Base-by-base conservation (phyloP, 2,329 filamentous ascomycete genomes). In the Pestalotiopsis sp. region DNA sequence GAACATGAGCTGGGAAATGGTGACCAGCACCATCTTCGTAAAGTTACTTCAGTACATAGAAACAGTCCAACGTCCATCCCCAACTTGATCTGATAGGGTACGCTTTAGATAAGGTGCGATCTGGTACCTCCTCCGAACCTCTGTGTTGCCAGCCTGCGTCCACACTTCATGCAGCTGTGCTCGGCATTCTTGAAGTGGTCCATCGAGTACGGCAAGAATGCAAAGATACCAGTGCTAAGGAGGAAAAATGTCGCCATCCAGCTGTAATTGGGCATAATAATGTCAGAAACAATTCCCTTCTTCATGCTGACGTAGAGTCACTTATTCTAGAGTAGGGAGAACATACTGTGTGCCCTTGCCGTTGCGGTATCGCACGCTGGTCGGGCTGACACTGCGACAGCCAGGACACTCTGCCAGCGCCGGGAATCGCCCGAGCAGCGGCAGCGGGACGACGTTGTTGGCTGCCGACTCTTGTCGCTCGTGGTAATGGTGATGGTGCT, bases 151-250 rank as follows among this genome's bases (percentile, higher is more conserved):
- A 61, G 14, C 27, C 38, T 61, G 9, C 59, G 25, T 39, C 59
- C 59, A 20, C 59, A 61, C 59, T 61, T 61, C 59, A 61, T 41
- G 31, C 59, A 61, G n/a, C n/a, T 39, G 27, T 61, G 59, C 12
- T 61, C 59, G 31, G 59, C 59, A n/a, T 61, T 61, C 27, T 61
- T 61, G 31, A 61, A 61, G 36, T 61, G 59, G 31, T 61, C 59
- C 59, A 61, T 61, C 14, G 59, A 20, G 36, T 61, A 61, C 5
- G 59, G 59, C 12, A 61, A 17, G n/a, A 61, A 39, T 11, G n/a
- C 59, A 6, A 61, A 39, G 36, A 61, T 61, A n/a, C 59, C 59
- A 2, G 59, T 61, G 12, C 27, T 61, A 5, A 61, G 23, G 14
- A 61, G 38, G 31, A 61, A 61, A 11, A 61, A 61, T 7, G 59